These are phyloP conservation scores for Suhomyces sp. DNA, from an alignment of 805 yeast species.

Conservation along the genomic window DNA sequence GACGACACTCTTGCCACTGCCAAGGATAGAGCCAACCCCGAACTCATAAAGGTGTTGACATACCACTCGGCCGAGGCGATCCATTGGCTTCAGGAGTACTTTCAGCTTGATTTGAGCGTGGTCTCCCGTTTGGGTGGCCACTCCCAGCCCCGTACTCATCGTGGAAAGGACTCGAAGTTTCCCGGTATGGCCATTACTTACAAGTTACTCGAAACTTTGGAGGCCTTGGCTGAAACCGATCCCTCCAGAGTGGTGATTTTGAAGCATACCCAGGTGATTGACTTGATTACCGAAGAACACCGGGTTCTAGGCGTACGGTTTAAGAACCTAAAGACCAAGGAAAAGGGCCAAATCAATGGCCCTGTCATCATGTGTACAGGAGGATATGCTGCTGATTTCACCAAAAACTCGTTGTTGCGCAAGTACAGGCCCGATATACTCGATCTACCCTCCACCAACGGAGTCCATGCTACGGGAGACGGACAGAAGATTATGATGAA, in stretches of 20 bases:
- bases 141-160: conserved; percentile 74
- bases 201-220: conserved; percentile 48
- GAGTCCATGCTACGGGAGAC: conserved; percentile 61
- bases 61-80: conserved; percentile 64
- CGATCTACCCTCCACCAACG: conserved; percentile 58
- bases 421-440: conserved; percentile 59
- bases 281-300: conserved; percentile 31
- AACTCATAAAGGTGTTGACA: conserved; percentile 57
- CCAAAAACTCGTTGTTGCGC: conserved; percentile 48
- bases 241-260: conserved; percentile 36
- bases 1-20: conserved; percentile 69
- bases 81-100: conserved; percentile 66
- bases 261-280: conserved; percentile 32
- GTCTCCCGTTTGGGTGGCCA: conserved; percentile 84
- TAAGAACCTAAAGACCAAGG: conserved; percentile 30
- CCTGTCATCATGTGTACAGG: conserved; percentile 65
- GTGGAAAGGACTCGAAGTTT: conserved; percentile 64
- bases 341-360: conserved; percentile 39
- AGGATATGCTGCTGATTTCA: conserved; percentile 65
- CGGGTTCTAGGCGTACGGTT: conserved; percentile 28
- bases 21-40: conserved; percentile 54
- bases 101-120: conserved; percentile 59
- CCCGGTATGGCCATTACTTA: conserved; percentile 68
- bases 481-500: conserved; percentile 55
- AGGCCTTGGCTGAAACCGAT: conserved; percentile 42